A percentile compares a stretch with the other conserved stretches of the same genome.
Conservation (phyloP, 1,284 basidiomycete species). For the Trichosporon coremiiforme region DNA sequence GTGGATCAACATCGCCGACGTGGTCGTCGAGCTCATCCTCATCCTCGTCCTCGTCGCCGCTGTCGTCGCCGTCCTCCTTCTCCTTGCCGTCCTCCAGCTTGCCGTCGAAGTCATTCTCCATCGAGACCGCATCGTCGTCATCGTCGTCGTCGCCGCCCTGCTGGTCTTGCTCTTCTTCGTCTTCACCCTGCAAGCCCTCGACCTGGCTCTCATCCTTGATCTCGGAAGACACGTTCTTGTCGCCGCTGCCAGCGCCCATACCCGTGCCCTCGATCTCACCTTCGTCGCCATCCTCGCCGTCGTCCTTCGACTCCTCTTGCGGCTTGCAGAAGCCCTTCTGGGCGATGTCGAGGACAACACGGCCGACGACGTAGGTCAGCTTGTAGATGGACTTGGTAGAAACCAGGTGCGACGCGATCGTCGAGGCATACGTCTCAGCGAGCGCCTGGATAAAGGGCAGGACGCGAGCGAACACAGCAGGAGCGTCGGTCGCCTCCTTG, state of each 20-base stretch:
- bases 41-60: conserved; percentile 61
- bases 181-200: conserved; percentile 82
- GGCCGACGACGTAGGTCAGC: conserved; percentile 75
- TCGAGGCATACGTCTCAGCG: conserved; percentile 60
- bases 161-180: conserved; percentile 62
- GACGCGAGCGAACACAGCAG: conserved; percentile 40
- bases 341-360: conserved; percentile 72
- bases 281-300: conserved; percentile 61
- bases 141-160: conserved; percentile 67
- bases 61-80: conserved; percentile 64
- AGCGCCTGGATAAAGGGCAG: conserved; percentile 61
- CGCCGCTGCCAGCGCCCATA: conserved; percentile 79
- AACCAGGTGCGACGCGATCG: conserved; percentile 34
- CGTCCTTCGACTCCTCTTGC: conserved; percentile 64
- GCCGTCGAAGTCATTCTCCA: conserved; percentile 70
- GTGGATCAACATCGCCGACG: conserved; percentile 78
- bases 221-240: conserved; percentile 85
- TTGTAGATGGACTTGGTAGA: conserved; percentile 77
- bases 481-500: conserved; percentile 26
- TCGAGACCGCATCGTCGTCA: conserved; percentile 64
- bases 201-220: conserved; percentile 95
- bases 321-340: conserved; percentile 92
- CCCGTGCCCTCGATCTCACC: conserved; percentile 70
- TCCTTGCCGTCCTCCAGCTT: conserved; percentile 74
- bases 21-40: conserved; percentile 74